Percentiles rank a stretch among this genome's conserved stretches.
Evolutionary conservation across 192 early-diverging fungal species (phyloP).

Genomic region (Dispira parvispora): DNA sequence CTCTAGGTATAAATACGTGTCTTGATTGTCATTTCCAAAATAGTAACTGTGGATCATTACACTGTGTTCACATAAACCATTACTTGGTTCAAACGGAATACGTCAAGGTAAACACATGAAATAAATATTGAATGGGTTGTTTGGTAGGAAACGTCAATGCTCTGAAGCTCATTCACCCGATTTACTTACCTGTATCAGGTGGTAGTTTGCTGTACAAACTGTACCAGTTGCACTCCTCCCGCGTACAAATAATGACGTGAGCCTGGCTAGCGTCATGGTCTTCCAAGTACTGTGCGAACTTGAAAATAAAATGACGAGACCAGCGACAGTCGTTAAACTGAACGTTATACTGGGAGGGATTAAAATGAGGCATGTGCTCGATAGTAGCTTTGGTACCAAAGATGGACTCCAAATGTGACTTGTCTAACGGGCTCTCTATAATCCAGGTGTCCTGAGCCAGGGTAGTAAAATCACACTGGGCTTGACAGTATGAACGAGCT

Average conservation of each 20-base stretch:
- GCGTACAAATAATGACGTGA: conserved; percentile 5
- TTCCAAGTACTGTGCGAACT: neutral
- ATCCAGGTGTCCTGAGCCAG: conserved; percentile 5
- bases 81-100: too few species aligned
- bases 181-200: conserved; percentile 1
- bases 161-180: too few species aligned
- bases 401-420: neutral
- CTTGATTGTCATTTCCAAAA: too few species aligned
- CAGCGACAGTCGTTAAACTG: conserved; percentile 7
- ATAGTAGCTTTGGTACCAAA: neutral
- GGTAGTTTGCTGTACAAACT: neutral
- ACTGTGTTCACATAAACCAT: too few species aligned
- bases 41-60: too few species aligned
- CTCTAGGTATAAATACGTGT: neutral
- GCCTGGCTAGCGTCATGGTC: neutral
- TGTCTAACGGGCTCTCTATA: neutral
- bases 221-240: neutral
- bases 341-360: neutral
- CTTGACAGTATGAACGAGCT: conserved; percentile 2
- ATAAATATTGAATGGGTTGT: too few species aligned
- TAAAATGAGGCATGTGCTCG: neutral
- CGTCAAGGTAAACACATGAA: too few species aligned
- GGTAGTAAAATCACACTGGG: neutral
- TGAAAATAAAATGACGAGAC: neutral
- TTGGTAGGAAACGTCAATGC: too few species aligned